phyloP scores from a whole-genome alignment of 2,329 filamentous ascomycete species.

The Fusarium hainanense region DNA sequence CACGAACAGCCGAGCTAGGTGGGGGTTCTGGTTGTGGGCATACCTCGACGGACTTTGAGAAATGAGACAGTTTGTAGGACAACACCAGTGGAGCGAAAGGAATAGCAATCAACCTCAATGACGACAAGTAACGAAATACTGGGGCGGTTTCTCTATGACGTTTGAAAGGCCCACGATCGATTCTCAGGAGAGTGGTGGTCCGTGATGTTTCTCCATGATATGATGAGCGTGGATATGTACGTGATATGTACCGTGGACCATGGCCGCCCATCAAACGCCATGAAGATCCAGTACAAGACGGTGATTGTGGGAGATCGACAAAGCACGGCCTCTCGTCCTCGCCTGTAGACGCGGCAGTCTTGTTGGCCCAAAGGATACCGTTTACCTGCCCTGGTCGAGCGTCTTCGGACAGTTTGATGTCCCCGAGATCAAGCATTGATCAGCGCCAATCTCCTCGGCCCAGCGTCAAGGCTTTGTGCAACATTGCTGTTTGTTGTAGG shows the following conservation, averaged over 20 bases:
- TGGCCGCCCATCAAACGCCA: constrained; percentile 9
- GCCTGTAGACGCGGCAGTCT: constrained; percentile 1
- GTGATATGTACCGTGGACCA: constrained; percentile 8
- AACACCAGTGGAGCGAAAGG: background rate
- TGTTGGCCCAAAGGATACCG: constrained; percentile 3
- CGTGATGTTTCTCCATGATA: constrained; percentile 22
- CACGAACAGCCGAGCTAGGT: constrained; percentile 5
- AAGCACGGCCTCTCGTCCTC: constrained; percentile 14
- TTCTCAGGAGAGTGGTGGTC: background rate
- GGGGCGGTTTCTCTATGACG: background rate
- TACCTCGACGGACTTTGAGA: constrained; percentile 8
- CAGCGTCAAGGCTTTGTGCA: background rate
- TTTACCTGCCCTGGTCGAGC: background rate
- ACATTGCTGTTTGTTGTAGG: background rate
- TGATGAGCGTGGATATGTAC: constrained; percentile 21
- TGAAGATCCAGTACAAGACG: constrained; percentile 17
- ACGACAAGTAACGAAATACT: background rate
- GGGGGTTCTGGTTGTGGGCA: constrained; percentile 5
- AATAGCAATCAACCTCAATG: background rate
- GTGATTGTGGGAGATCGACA: constrained; percentile 21
- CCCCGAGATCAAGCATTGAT: constrained; percentile 9
- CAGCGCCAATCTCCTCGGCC: background rate
- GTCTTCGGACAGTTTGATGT: background rate
- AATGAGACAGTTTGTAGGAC: background rate
- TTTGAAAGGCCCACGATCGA: constrained; percentile 4